These are phyloP conservation scores for Azolla pinnata DNA, from an alignment of 75 land plant species.

Conservation along the genomic window DNA sequence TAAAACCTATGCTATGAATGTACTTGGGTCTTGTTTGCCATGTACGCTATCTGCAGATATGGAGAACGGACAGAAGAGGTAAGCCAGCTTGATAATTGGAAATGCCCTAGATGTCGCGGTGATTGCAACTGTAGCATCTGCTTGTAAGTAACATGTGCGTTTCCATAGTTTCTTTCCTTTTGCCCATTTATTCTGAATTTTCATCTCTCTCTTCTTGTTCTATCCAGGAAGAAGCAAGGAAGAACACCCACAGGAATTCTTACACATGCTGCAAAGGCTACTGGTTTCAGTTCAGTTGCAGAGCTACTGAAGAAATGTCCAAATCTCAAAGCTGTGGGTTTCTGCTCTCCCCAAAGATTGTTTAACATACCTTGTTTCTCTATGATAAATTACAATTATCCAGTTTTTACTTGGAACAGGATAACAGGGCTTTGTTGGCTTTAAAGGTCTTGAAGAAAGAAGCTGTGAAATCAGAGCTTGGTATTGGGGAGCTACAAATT, in stretches of 20 bases:
- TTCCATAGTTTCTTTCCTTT: not conserved
- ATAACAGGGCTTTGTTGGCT: too few species aligned
- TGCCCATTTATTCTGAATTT: not conserved
- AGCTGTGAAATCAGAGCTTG: too few species aligned
- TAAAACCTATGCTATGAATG: too few species aligned
- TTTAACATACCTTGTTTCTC: not conserved
- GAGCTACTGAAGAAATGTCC: conserved; percentile 32
- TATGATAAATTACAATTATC: not conserved
- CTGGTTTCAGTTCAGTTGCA: conserved; percentile 64
- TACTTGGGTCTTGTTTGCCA: too few species aligned
- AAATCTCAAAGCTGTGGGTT: not conserved
- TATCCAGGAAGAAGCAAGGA: conserved; percentile 60
- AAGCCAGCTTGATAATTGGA: conserved; percentile 30
- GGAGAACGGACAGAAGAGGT: conserved; percentile 66
- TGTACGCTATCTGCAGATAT: too few species aligned
- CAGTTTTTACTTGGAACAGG: too few species aligned
- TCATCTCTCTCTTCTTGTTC: not conserved
- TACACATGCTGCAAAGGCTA: conserved; percentile 38
- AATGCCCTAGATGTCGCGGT: conserved; percentile 69
- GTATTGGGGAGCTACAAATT: too few species aligned
- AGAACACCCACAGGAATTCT: conserved; percentile 57
- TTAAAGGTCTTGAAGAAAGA: too few species aligned
- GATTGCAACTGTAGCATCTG: conserved; percentile 82
- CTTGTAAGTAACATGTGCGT: conserved; percentile 38
- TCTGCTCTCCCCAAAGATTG: not conserved